phyloP scores from a whole-genome alignment of 768 basidiomycete genomes.

The Cystofilobasidium capitatum region DNA sequence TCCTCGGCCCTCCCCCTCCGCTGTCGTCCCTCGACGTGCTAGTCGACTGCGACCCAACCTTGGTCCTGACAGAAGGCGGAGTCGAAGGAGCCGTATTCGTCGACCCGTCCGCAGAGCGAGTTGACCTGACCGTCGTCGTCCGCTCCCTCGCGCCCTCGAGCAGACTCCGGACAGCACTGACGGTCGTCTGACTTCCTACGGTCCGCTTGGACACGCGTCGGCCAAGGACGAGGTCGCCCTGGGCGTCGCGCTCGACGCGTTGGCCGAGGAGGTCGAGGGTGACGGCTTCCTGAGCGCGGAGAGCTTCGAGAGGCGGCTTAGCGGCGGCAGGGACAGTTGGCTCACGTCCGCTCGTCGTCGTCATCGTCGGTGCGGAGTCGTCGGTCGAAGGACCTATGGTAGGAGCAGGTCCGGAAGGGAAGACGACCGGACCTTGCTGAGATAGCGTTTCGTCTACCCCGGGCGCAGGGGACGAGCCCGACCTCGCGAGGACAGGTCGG shows the following conservation, averaged over 20 bases:
- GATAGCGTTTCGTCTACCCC: too few relatives aligned
- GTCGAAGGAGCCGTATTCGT: not conserved
- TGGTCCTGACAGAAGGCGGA: not conserved
- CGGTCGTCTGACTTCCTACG: not conserved
- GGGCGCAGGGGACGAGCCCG: too few relatives aligned
- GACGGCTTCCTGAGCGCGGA: not conserved
- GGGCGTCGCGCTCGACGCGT: not conserved
- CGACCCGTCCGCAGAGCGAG: not conserved
- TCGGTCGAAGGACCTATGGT: too few relatives aligned
- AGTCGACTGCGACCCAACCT: not conserved
- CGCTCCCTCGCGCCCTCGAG: not conserved
- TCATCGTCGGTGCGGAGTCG: too few relatives aligned
- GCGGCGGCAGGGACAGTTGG: too few relatives aligned
- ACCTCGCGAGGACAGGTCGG: too few relatives aligned
- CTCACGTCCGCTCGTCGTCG: too few relatives aligned
- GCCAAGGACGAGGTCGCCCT: not conserved
- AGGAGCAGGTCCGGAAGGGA: too few relatives aligned
- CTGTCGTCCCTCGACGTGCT: not conserved
- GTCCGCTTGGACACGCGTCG: not conserved
- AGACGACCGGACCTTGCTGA: too few relatives aligned
- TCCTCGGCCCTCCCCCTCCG: not conserved
- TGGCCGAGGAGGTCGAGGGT: conserved; percentile 1
- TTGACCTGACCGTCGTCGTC: not conserved
- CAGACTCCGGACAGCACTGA: not conserved
- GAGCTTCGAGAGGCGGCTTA: not conserved